Evolutionary conservation across 805 yeast species (phyloP), one percentile per base, ranked within the genome.

Genomic region (Wickerhamiella slavikovae): DNA sequence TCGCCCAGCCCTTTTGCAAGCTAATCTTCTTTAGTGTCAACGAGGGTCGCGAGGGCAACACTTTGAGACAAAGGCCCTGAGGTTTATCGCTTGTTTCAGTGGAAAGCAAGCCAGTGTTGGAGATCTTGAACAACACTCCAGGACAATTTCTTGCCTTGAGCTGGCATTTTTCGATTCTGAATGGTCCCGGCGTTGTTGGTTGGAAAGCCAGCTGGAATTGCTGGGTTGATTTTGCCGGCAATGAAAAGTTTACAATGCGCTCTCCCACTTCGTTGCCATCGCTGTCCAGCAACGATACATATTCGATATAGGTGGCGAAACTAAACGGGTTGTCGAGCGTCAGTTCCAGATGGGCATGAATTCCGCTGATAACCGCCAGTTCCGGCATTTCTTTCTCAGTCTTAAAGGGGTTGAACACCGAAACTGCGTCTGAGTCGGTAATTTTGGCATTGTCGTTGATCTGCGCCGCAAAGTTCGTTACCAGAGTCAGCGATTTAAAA

Each of bases 301-400:
- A 45, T 13, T 57, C 55, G 4, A 83, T 52, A 22, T 66, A 71
- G 10, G 83, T 53, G 24, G 73, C 79, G 48, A 78, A 79, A 4
- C 66, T 64, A 51, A 68, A 79, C 6, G 93, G 93, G 45, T 85
- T 85, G 13, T n/a, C n/a, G n/a, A n/a, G n/a, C n/a, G n/a, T n/a
- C n/a, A n/a, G n/a, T 43, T 75, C 82, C 6, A 83, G 42, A 3
- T 57, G 52, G 2, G 78, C 52, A 4, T 55, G 45, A 12, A 76
- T 54, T 33, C 68, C 74, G 9, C 66, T 63, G 4, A 64, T 55
- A 30, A 80, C 93, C 20, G 70, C 27, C n/a, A n/a, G n/a, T n/a
- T n/a, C n/a, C n/a, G n/a, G n/a, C n/a, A n/a, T n/a, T n/a, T n/a
- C n/a, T n/a, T n/a, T n/a, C n/a, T n/a, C n/a, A n/a, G n/a, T n/a